Evolutionary conservation across 768 basidiomycete species (phyloP), one percentile per base, ranked within the genome.

Genomic region (Calvatia gigantea): DNA sequence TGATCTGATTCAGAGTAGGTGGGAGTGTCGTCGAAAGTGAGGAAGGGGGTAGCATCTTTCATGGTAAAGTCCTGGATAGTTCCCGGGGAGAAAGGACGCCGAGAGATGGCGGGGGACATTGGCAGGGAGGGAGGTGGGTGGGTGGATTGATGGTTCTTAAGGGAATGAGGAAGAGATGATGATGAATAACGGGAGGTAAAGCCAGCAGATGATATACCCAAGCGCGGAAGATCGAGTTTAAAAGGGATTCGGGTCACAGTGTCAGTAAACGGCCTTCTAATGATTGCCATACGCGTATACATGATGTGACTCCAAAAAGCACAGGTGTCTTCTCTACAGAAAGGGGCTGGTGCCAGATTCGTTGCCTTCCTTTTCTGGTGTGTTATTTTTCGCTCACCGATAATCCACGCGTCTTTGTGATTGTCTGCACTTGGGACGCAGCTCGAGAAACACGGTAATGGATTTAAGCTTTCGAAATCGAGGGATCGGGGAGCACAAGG

Each of bases 61-160:
- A 66, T 57, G 38, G 67, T 53, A 21, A 64, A 54, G 63, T 67
- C 65, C 11, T 60, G 56, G 56, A 65, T 62, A 45, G 66, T 27
- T 50, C 65, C 59, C 5, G 68, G 66, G 45, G 65, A 68, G 58
- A 65, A 64, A 56, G 68, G 59, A 59, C 73, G 77, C 56, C 67
- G 69, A 56, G 69, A 66, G 52, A 75, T 61, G 32, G 70, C 67
- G 63, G 73, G 63, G 54, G 80, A 72, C 81, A 83, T 81, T 57
- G 63, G 61, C 56, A 55, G 64, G 59, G 60, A 65, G 65, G 60
- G 67, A 60, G 57, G 53, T 33, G 42, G 31, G 31, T 25, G 33
- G 62, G 43, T 58, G 59, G 60, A 62, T 53, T 60, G 63, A 59
- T 61, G 61, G 57, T 63, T 58, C 64, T 54, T 59, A 67, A 60